These are phyloP conservation scores for Botrytis sinoallii DNA, from an alignment of 2,329 filamentous ascomycete species.

Conservation along the genomic window DNA sequence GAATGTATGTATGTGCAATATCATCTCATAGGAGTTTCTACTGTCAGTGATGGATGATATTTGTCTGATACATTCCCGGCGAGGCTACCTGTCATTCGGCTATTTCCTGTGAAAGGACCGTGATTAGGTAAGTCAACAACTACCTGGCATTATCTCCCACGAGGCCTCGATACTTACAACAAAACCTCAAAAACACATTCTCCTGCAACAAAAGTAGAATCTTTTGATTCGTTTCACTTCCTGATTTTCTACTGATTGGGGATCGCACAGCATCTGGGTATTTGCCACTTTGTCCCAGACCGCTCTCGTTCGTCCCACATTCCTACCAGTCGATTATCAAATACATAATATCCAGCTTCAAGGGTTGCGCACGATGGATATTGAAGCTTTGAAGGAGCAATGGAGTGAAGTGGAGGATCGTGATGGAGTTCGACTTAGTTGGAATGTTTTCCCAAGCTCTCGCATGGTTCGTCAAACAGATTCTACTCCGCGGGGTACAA, in stretches of 20 bases:
- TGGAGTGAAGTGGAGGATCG: slow-evolving; percentile 80
- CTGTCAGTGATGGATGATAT: not conserved
- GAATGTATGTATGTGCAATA: not conserved
- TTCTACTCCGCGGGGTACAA: slow-evolving; percentile 22
- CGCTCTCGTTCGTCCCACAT: not conserved
- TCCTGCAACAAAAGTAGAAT: not conserved
- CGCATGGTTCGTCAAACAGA: slow-evolving; percentile 69
- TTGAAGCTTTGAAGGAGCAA: slow-evolving; percentile 37
- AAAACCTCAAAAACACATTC: slow-evolving; percentile 5
- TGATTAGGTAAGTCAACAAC: slow-evolving; percentile 19
- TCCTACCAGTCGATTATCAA: not conserved
- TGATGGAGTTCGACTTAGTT: slow-evolving; percentile 92
- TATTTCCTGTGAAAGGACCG: slow-evolving; percentile 10
- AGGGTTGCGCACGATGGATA: slow-evolving; percentile 32
- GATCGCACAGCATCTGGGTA: not conserved
- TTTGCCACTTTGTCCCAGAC: not conserved
- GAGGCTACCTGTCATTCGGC: slow-evolving; percentile 18
- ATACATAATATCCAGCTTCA: slow-evolving; percentile 3
- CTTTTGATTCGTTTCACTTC: not conserved
- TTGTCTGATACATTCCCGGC: not conserved
- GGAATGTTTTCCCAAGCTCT: slow-evolving; percentile 98
- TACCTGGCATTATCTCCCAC: slow-evolving; percentile 21
- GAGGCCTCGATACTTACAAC: not conserved
- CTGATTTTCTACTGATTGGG: not conserved
- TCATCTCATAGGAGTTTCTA: not conserved